Evolutionary conservation across 345 rosid genomes (phyloP), one percentile per base, ranked within the genome.

Genomic region (Rhodomyrtus tomentosa): DNA sequence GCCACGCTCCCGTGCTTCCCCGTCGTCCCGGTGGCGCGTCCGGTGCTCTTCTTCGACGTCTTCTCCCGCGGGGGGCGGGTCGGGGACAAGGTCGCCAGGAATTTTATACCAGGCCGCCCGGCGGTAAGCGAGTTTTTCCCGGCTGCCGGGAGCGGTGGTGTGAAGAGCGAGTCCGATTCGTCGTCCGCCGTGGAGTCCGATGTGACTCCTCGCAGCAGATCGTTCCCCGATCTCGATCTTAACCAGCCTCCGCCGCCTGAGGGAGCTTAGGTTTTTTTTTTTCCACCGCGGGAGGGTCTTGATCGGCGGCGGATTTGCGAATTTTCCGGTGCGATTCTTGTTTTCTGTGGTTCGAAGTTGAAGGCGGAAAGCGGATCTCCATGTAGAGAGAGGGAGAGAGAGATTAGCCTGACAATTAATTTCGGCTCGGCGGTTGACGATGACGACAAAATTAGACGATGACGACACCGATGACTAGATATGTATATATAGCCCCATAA

Each of bases 181-280:
- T 48, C 88, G 38, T n/a, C 85, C 38, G 85, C 52, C 22, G 58
- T 49, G 49, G 87, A 76, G 32, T 82, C 36, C 27, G 82, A 45
- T 6, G 49, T 45, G 24, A 20, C 29, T n/a, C 74, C 52, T 29
- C 82, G 84, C 12, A 10, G 55, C 83, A 62, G 56, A 50, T 38
- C 84, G 12, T 62, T 84, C 1, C 84, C 87, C 7, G 87, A 87
- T 51, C 88, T 90, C 55, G 89, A 90, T 81, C 90, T 90, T 11
- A 90, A 90, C 84, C 85, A 84, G 24, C 81, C 90, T 38, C 87
- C 91, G 36, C 91, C 89, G 14, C 59, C 89, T 0, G 89, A 89
- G 82, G 88, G 55, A 2, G 87, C 88, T 12, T 89, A 85, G 85
- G 40, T 55, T 21, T 36, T 29, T 48, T 10, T 6, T 36, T 1